These are phyloP conservation scores for Dendrocalamus latiflorus DNA, from an alignment of 202 grass and related monocot species.

Conservation along the genomic window DNA sequence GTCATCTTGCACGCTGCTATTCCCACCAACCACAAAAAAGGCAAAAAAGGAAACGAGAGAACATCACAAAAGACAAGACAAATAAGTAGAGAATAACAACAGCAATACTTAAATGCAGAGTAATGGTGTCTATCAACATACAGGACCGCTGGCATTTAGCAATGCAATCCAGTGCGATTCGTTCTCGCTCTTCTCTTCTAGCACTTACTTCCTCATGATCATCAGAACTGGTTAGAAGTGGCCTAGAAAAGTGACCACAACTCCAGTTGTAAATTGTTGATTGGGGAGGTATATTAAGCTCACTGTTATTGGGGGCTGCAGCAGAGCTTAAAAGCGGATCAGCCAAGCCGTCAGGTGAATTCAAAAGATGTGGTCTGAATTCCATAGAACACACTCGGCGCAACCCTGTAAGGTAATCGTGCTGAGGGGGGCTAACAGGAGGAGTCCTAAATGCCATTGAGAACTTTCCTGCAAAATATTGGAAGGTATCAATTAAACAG, in stretches of 20 bases:
- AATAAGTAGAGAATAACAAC: conserved; percentile 23
- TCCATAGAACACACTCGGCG: too few species aligned
- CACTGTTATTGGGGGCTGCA: too few species aligned
- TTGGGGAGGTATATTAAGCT: too few species aligned
- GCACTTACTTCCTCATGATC: too few species aligned
- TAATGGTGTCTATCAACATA: conserved; percentile 34
- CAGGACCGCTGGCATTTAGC: conserved; percentile 83
- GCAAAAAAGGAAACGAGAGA: not conserved
- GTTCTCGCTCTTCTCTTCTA: too few species aligned
- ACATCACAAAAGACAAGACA: conserved; percentile 10
- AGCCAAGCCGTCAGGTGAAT: too few species aligned
- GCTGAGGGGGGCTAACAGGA: conserved; percentile 91
- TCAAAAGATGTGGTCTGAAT: too few species aligned
- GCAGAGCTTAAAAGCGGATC: too few species aligned
- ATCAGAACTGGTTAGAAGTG: too few species aligned
- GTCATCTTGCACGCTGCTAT: conserved; percentile 78
- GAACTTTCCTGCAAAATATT: conserved; percentile 61
- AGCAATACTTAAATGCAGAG: conserved; percentile 21
- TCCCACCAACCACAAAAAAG: conserved; percentile 12
- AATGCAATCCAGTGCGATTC: too few species aligned
- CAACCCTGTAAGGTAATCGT: conserved; percentile 75
- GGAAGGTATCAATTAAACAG: conserved; percentile 5
- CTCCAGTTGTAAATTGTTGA: too few species aligned
- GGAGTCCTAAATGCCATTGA: conserved; percentile 83
- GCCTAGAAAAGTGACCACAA: too few species aligned